Conservation (phyloP, 2,329 filamentous ascomycete genomes). For the Chaetomium strumarium region DNA sequence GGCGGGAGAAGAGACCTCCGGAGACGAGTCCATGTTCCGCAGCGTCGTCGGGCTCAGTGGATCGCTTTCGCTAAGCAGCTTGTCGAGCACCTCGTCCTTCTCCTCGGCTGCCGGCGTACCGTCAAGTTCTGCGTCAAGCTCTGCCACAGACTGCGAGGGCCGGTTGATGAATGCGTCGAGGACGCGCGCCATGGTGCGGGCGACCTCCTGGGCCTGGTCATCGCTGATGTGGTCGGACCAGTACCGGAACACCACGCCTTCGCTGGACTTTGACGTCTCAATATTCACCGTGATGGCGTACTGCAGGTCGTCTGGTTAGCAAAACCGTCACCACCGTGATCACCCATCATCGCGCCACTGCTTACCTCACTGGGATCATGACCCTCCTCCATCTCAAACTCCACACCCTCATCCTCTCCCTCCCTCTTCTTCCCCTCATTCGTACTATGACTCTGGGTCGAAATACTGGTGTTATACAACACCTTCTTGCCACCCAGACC, state of each 20-base stretch:
- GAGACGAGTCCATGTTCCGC: not conserved
- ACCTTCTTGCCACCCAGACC: constrained; percentile 21
- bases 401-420: constrained; percentile 5
- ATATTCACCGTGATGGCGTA: constrained; percentile 25
- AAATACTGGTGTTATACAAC: constrained; percentile 24
- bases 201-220: constrained; percentile 19
- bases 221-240: constrained; percentile 24
- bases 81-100: not conserved
- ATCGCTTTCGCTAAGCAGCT: not conserved
- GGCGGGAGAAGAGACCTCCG: not conserved
- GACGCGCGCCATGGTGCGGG: constrained; percentile 16
- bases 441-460: constrained; percentile 20
- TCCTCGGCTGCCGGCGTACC: not conserved
- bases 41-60: not conserved
- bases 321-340: not conserved
- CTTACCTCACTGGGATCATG: constrained; percentile 24
- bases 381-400: constrained; percentile 20
- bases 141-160: constrained; percentile 11
- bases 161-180: constrained; percentile 19
- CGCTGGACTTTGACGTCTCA: constrained; percentile 17
- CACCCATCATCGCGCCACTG: not conserved
- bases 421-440: not conserved
- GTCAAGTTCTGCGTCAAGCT: constrained; percentile 9
- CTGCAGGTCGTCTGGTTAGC: constrained; percentile 5
- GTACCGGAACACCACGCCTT: constrained; percentile 24